These are phyloP conservation scores for Diaporthe velutina DNA, from an alignment of 2,329 filamentous ascomycete genomes.

Conservation along the genomic window DNA sequence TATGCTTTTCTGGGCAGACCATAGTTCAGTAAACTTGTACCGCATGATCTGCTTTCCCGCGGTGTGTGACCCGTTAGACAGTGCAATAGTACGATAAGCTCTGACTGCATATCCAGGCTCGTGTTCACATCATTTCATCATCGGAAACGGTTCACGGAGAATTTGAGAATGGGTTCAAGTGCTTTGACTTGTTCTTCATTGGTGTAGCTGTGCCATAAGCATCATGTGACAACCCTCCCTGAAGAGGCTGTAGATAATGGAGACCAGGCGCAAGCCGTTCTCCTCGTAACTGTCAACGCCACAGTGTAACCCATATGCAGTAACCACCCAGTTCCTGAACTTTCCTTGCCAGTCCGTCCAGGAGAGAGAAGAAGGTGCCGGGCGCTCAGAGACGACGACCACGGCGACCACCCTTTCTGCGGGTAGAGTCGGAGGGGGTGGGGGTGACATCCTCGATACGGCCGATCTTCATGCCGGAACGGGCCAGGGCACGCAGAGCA, in stretches of 20 bases:
- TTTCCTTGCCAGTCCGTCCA: constrained; percentile 35
- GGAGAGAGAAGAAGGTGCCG: constrained; percentile 42
- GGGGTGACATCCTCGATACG: constrained; percentile 99
- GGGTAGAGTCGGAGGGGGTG: constrained; percentile 98
- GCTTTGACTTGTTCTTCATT: constrained; percentile 43
- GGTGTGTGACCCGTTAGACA: background rate
- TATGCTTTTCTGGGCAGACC: background rate
- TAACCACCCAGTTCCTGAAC: constrained; percentile 46
- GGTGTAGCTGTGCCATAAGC: constrained; percentile 54
- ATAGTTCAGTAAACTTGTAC: background rate
- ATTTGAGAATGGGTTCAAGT: background rate
- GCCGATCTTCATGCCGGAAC: constrained; percentile 99
- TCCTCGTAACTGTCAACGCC: constrained; percentile 79
- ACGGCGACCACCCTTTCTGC: constrained; percentile 99
- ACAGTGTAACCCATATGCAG: constrained; percentile 67
- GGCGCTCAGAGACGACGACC: constrained; percentile 97
- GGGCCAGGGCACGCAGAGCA: constrained; percentile 97
- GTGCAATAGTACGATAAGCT: background rate
- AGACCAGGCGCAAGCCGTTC: constrained; percentile 79
- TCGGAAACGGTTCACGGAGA: background rate
- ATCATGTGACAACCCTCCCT: constrained; percentile 60
- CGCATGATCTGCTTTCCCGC: background rate
- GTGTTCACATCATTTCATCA: background rate
- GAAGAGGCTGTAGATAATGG: constrained; percentile 53
- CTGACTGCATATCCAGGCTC: background rate